Base-by-base conservation (phyloP, 768 basidiomycete genomes). In the Sarcodon sp. region DNA sequence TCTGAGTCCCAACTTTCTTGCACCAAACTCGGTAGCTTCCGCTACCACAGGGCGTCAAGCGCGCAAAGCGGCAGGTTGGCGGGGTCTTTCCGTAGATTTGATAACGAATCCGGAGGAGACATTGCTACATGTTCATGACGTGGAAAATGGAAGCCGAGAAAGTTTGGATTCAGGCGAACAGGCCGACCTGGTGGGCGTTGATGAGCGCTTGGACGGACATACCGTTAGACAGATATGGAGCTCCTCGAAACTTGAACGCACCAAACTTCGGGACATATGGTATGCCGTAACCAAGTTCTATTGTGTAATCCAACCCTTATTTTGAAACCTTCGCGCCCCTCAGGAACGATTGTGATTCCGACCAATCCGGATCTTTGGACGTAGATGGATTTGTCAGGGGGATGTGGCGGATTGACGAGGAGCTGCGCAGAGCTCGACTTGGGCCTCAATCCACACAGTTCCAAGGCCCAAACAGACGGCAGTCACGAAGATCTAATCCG, bases 401-500 rank as follows among this genome's bases (percentile, higher is more conserved):
- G 45, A 87, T 88, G 84, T 88, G 86, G 86, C 76, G 79, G 35
- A 84, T 90, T 31, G 87, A 90, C 62, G 84, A 87, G 61, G 86
- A 87, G 54, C 74, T 89, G 10, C 69, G 82, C n/a, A 72, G 76
- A 43, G 70, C 73, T 5, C 76, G 81, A 51, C 31, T 62, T 43
- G 44, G 38, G 21, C 44, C 50, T 7, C 18, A 49, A 7, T 16
- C 47, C 27, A 13, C 15, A 9, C 27, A 7, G 15, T 15, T 15
- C 16, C 39, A 41, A 8, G 39, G 39, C 8, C 39, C 13, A 8
- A 16, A 7, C 16, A 41, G 39, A 27, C 15, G 39, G 13, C 39
- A 41, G 13, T 11, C 39, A 16, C 15, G 39, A 27, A 41, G 39
- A 41, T 9, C 27, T 13, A 27, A 27, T 27, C n/a, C 39, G 13